A percentile compares a stretch with the other conserved stretches of the same genome.
phyloP scores from a whole-genome alignment of 352 stramenopile genomes.

The Globisporangium parvum region DNA sequence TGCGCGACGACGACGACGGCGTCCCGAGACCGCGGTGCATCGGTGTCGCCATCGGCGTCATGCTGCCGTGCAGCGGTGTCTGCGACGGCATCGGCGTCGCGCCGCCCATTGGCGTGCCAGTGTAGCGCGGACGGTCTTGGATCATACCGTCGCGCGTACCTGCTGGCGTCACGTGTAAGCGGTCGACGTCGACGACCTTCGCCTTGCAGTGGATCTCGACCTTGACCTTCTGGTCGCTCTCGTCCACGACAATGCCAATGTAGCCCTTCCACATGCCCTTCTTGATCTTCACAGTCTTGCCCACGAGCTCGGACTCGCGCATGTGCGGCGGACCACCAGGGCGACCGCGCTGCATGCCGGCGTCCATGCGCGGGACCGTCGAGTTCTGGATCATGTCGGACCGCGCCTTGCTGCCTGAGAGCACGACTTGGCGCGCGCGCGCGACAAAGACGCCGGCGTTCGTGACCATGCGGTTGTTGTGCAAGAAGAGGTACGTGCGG shows the following conservation, averaged over 20 bases:
- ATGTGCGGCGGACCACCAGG: conserved; percentile 24
- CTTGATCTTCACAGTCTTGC: conserved; percentile 90
- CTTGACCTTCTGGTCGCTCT: conserved; percentile 88
- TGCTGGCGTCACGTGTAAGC: conserved; percentile 68
- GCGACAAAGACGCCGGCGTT: conserved; percentile 88
- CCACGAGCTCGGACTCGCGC: conserved; percentile 75
- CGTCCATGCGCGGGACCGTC: conserved; percentile 59
- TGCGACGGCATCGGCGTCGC: conserved; percentile 76
- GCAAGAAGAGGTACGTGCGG: conserved; percentile 83
- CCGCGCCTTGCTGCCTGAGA: conserved; percentile 83
- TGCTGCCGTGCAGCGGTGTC: conserved; percentile 79
- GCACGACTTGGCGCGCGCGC: conserved; percentile 71
- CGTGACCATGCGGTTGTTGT: conserved; percentile 88
- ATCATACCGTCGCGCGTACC: conserved; percentile 74
- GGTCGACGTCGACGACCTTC: conserved; percentile 83
- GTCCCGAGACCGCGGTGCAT: conserved; percentile 78
- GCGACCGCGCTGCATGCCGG: conserved; percentile 29
- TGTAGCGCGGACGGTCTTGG: conserved; percentile 64
- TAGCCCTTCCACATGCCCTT: conserved; percentile 90
- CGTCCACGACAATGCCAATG: conserved; percentile 88
- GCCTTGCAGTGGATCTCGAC: conserved; percentile 90
- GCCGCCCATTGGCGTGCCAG: conserved; percentile 71
- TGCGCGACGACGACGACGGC: conserved; percentile 52
- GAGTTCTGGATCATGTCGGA: conserved; percentile 86
- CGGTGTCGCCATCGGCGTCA: conserved; percentile 85